Base-by-base conservation (phyloP, 2,329 filamentous ascomycete genomes). In the Pseudocercospora ulei region DNA sequence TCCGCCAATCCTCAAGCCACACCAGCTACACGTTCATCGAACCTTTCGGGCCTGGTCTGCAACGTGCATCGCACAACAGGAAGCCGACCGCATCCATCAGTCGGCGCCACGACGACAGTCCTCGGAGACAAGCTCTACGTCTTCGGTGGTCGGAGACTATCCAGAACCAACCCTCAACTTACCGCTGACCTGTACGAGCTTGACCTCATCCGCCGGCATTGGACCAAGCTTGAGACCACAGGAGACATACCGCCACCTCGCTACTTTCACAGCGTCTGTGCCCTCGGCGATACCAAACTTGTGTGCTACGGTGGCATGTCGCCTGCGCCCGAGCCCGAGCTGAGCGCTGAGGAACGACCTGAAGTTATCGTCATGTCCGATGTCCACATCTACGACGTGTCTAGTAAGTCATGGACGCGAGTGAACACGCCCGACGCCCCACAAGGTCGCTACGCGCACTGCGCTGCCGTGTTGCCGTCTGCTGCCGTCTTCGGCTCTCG, bases 291-390 rank as follows among this genome's bases (percentile, higher is more conserved):
- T 58, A 88, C 85, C 2, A 98, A 96, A 62, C 71, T 98, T 60
- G 88, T 98, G 3, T 96, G 88, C 63, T 98, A 96, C 62, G 90
- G 90, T 41, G 90, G 90, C 52, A 98, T 98, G 90, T 95, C 88
- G 6, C 87, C 88, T 1, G 61, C 63, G 29, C 57, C 58, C 6
- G 54, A 50, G 17, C 49, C 56, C 0, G 82, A 87, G 47, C 68
- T 76, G 38, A 82, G 86, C 52, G 78, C 85, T 23, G 87, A 95
- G 56, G 48, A 42, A 6, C 54, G 55, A 29, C 49, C 53, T 2
- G 58, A 62, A 28, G 83, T 96, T 3, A 80, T 86, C 1, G 90
- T 96, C 40, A 95, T 98, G 87, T 95, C 88, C 4, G 90, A 98
- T 63, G 85, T 96, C 39, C 84, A 96, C 62, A 83, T 98, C 19